Conservation (phyloP, 1,284 basidiomycete species). For the Erythrobasidium hasegawianum region DNA sequence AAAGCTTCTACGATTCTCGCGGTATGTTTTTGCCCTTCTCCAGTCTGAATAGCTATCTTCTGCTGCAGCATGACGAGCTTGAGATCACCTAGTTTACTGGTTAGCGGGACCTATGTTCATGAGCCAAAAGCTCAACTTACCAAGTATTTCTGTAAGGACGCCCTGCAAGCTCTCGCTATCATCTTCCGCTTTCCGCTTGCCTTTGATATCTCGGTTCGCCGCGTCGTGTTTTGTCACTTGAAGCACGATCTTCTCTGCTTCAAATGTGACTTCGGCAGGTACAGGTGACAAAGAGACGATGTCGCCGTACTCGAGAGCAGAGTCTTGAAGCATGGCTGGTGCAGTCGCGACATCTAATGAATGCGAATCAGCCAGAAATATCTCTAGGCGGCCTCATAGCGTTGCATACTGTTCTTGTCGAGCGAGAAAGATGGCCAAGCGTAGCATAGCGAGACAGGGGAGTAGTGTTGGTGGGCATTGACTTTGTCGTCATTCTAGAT, state of each 20-base stretch:
- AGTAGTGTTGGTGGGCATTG: neutral
- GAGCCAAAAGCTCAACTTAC: neutral
- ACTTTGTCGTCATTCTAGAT: neutral
- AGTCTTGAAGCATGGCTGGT: slow-evolving; percentile 39
- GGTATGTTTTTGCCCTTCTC: neutral
- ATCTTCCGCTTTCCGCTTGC: slow-evolving; percentile 13
- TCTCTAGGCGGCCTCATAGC: slow-evolving; percentile 12
- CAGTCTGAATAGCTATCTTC: slow-evolving; percentile 2
- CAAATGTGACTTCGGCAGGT: slow-evolving; percentile 23
- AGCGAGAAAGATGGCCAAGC: slow-evolving; percentile 46
- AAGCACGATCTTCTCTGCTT: slow-evolving; percentile 6
- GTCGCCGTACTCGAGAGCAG: slow-evolving; percentile 35
- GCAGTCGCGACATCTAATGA: slow-evolving; percentile 34
- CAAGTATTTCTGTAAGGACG: neutral
- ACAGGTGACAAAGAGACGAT: slow-evolving; percentile 31
- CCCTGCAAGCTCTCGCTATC: slow-evolving; percentile 8
- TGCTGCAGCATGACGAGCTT: slow-evolving; percentile 18
- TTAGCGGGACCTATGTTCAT: neutral
- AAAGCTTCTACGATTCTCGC: slow-evolving; percentile 13
- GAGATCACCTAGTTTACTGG: slow-evolving; percentile 11
- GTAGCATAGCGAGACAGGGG: slow-evolving; percentile 41
- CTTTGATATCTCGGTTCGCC: slow-evolving; percentile 12
- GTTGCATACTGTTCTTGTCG: slow-evolving; percentile 33
- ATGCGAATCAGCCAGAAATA: neutral
- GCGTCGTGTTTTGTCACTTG: slow-evolving; percentile 11